These are phyloP conservation scores for Scheffersomyces stipitis DNA, from an alignment of 805 yeast genomes.

Conservation along the genomic window DNA sequence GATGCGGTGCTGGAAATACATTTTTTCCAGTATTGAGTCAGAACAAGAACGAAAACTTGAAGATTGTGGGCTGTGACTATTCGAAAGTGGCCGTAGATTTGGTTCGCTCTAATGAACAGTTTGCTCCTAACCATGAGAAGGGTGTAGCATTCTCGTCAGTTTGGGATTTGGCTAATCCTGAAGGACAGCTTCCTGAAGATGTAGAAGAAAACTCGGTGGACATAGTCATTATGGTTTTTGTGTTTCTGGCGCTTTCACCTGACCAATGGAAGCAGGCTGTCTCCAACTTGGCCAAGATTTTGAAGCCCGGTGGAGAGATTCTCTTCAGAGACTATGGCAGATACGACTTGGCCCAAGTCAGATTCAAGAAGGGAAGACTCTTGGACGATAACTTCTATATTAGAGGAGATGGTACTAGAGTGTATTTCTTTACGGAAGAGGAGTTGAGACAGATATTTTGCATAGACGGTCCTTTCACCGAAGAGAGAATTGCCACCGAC, in stretches of 20 bases:
- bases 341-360: conserved; percentile 91
- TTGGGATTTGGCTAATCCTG: conserved; percentile 89
- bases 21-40: conserved; percentile 84
- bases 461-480: conserved; percentile 51
- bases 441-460: conserved; percentile 75
- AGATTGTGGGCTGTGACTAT: conserved; percentile 84
- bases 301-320: conserved; percentile 92
- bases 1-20: conserved; percentile 98
- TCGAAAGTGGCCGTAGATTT: conserved; percentile 86
- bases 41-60: conserved; percentile 75
- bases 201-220: conserved; percentile 81
- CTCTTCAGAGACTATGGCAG: conserved; percentile 93
- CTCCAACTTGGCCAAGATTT: conserved; percentile 60
- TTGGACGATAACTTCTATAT: conserved; percentile 92
- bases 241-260: conserved; percentile 89
- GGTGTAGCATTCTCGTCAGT: conserved; percentile 75
- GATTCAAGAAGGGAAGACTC: conserved; percentile 85
- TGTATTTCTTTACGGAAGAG: conserved; percentile 94
- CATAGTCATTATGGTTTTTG: conserved; percentile 91
- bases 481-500: conserved; percentile 81
- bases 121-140: conserved; percentile 47
- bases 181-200: conserved; percentile 76
- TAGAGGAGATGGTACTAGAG: conserved; percentile 97
- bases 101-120: conserved; percentile 64
- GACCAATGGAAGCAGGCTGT: conserved; percentile 87